Evolutionary conservation across 768 basidiomycete genomes (phyloP), one percentile per base, ranked within the genome.

Genomic region (Naganishia kalamii): DNA sequence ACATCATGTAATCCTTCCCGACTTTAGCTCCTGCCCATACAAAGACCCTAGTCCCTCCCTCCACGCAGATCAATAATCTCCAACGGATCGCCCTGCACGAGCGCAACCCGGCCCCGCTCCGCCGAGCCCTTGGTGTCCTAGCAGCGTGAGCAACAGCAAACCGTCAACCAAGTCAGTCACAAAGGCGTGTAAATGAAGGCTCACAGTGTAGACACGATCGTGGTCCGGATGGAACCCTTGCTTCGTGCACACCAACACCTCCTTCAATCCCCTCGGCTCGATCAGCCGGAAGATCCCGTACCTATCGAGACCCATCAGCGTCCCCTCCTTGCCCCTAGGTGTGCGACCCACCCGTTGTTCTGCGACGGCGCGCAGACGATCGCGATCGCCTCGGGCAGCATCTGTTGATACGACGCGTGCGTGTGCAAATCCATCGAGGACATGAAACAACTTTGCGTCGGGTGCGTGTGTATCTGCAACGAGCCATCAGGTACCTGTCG

Each of bases 361-460:
- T 57, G 54, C 32, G 37, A 84, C 0, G 92, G 92, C 3, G 91
- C 89, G 72, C 90, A 92, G 17, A 96, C 92, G 41, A 94, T 88
- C 0, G 92, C 92, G 74, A 94, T 89, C 0, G 89, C 91, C 74
- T 96, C 92, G 0, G 88, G 88, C 3, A 96, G 83, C 87, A 91
- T 92, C 37, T 84, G 77, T 71, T 94, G 92, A 79, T 92, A 96
- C 8, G 84, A 87, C 0, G 88, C 86, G 76, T 93, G 92, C 2
- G 91, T 93, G 71, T 96, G 92, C 23, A 96, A 77, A 75, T 94
- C 92, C 19, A 93, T 87, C 8, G 91, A 93, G 6, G 91, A 92
- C 88, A 94, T 91, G 80, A 96, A 96, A 77, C 90, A 92, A 62
- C 87, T 87, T 70, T 92, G 91, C 4, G 89, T 87, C 0, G 91